A percentile compares a stretch with the other conserved stretches of the same genome.
Conservation (phyloP, 495 filamentous ascomycete species). For the Trypethelium eluteriae region DNA sequence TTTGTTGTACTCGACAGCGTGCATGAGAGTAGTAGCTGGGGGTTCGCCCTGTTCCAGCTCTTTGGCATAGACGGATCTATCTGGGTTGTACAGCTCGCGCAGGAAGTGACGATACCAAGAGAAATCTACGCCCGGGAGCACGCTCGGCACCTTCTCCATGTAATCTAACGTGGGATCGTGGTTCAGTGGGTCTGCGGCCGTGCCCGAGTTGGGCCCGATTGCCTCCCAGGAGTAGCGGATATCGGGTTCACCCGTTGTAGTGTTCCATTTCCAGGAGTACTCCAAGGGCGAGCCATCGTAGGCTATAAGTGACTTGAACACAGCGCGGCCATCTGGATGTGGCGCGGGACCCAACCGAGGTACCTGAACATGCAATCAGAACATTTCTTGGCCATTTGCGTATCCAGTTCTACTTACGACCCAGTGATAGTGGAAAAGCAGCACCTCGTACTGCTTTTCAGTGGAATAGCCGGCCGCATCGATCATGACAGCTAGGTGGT, state of each 20-base stretch:
- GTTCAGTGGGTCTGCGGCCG: neutral
- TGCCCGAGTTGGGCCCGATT: neutral
- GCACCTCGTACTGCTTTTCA: conserved; percentile 4
- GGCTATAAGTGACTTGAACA: neutral
- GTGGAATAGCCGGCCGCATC: conserved; percentile 2
- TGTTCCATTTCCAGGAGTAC: neutral
- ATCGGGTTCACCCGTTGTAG: neutral
- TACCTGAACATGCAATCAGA: neutral
- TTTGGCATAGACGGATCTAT: neutral
- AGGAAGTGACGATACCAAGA: neutral
- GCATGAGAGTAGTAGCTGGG: neutral
- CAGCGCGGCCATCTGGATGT: neutral
- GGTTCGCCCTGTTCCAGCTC: neutral
- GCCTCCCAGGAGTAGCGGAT: neutral
- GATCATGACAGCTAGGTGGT: neutral
- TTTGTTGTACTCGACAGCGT: neutral
- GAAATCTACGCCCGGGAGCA: neutral
- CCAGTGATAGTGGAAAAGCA: conserved; percentile 12
- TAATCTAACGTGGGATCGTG: neutral
- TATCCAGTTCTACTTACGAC: neutral
- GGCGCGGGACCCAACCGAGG: neutral
- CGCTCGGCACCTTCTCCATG: neutral
- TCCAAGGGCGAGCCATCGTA: neutral
- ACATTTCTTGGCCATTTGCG: neutral
- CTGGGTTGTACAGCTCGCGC: neutral